Conservation (phyloP, 106 monocot genomes). For the Dendrobium huoshanense region DNA sequence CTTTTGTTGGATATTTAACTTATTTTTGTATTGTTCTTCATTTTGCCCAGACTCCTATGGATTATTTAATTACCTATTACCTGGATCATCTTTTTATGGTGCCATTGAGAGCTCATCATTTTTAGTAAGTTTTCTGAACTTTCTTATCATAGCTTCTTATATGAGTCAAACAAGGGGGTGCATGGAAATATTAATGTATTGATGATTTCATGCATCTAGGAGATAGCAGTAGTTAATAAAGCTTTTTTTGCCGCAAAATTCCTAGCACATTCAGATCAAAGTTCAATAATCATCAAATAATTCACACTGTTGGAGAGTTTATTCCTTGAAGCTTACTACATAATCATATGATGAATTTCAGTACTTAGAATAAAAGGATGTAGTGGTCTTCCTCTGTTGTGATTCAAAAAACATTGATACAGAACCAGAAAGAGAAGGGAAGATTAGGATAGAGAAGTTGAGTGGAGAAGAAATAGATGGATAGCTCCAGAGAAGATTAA, state of each 20-base stretch:
- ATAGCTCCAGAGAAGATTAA: no score
- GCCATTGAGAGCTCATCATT: conserved; percentile 70
- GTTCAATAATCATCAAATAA: not conserved
- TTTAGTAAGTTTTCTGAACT: conserved; percentile 52
- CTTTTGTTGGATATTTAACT: not conserved
- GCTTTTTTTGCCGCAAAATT: not conserved
- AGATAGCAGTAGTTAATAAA: not conserved
- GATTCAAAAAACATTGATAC: no score
- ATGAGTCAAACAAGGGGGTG: not conserved
- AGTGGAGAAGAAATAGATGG: no score
- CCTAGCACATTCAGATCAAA: not conserved
- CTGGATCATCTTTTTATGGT: conserved; percentile 78
- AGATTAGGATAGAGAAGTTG: no score
- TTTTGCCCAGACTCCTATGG: conserved; percentile 67
- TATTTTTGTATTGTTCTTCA: conserved; percentile 15
- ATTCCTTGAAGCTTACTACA: no score
- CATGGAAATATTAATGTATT: not conserved
- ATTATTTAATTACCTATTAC: conserved; percentile 76
- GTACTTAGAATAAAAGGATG: no score
- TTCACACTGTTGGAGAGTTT: no score
- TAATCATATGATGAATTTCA: no score
- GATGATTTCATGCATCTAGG: not conserved
- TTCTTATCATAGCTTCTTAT: not conserved
- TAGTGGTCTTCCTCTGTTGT: no score
- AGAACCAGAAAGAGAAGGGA: no score